phyloP scores from a whole-genome alignment of 495 filamentous ascomycete species.

The Chaetomium cochliodes region DNA sequence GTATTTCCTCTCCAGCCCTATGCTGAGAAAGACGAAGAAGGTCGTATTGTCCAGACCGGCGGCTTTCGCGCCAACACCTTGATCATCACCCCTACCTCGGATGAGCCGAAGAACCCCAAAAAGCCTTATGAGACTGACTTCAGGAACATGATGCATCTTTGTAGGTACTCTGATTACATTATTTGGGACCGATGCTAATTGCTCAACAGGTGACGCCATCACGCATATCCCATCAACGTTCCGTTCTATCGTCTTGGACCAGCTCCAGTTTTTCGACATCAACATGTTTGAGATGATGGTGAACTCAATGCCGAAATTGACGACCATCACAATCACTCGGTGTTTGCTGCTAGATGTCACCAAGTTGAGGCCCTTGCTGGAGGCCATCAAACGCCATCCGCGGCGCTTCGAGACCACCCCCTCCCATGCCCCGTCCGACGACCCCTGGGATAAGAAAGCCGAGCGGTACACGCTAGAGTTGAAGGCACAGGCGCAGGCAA shows the following conservation, averaged over 20 bases:
- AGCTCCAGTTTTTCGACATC: slow-evolving; percentile 25
- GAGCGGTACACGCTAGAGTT: background rate
- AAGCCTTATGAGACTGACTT: slow-evolving; percentile 22
- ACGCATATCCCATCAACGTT: slow-evolving; percentile 17
- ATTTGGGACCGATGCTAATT: background rate
- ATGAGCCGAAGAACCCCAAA: background rate
- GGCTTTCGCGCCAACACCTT: slow-evolving; percentile 20
- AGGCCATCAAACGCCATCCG: slow-evolving; percentile 18
- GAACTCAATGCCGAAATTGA: slow-evolving; percentile 30
- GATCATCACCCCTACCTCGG: slow-evolving; percentile 16
- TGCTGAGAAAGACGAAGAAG: background rate
- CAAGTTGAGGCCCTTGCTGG: slow-evolving; percentile 25
- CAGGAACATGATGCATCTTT: slow-evolving; percentile 11
- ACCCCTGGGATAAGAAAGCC: background rate
- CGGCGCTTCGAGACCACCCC: background rate
- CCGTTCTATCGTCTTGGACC: slow-evolving; percentile 25
- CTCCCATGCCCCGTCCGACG: too few relatives aligned
- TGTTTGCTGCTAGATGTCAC: slow-evolving; percentile 32
- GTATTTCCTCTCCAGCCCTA: background rate
- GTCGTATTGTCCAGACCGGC: background rate
- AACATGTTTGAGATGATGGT: slow-evolving; percentile 26
- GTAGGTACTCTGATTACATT: background rate
- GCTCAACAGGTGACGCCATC: slow-evolving; percentile 4
- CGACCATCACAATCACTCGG: slow-evolving; percentile 25
- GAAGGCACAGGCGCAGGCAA: background rate